Evolutionary conservation across 768 basidiomycete species (phyloP).

Genomic region (Psilocybe cubensis): DNA sequence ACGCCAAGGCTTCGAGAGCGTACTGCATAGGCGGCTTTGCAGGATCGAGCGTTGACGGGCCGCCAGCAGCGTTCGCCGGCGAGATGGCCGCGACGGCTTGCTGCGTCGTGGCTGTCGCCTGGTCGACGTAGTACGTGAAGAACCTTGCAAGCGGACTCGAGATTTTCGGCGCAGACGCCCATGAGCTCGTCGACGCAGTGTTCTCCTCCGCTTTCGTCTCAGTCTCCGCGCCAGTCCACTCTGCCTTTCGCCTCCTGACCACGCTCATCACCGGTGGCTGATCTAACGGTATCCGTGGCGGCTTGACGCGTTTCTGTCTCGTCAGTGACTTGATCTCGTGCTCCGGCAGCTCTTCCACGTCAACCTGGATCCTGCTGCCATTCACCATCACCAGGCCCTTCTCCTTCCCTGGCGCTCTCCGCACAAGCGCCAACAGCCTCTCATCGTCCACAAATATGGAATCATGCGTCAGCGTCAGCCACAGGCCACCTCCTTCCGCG

Average conservation of each 20-base stretch:
- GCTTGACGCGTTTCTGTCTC: constrained; percentile 87
- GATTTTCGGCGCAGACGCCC: constrained; percentile 65
- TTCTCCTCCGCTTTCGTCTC: constrained; percentile 8
- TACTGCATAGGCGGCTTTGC: constrained; percentile 77
- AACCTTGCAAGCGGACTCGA: constrained; percentile 74
- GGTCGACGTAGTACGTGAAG: constrained; percentile 75
- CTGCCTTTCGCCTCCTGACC: constrained; percentile 68
- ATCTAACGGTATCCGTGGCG: constrained; percentile 86
- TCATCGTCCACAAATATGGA: constrained; percentile 78
- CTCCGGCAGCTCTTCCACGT: constrained; percentile 88
- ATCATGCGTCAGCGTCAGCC: constrained; percentile 92
- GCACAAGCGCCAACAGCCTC: constrained; percentile 72
- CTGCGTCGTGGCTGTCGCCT: constrained; percentile 74
- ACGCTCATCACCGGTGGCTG: constrained; percentile 84
- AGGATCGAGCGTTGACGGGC: constrained; percentile 48
- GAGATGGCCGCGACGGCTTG: constrained; percentile 80
- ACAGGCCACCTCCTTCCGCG: constrained; percentile 86
- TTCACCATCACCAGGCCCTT: constrained; percentile 89
- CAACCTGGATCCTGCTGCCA: constrained; percentile 81
- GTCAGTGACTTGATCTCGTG: constrained; percentile 81
- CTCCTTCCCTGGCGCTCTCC: constrained; percentile 77
- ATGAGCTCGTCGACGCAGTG: constrained; percentile 27
- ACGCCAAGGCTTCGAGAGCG: constrained; percentile 80
- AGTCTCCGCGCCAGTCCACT: constrained; percentile 57
- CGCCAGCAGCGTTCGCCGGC: constrained; percentile 49